Evolutionary conservation across 371 early-diverging fungal genomes (phyloP).

Genomic region (Mucor racemosus): DNA sequence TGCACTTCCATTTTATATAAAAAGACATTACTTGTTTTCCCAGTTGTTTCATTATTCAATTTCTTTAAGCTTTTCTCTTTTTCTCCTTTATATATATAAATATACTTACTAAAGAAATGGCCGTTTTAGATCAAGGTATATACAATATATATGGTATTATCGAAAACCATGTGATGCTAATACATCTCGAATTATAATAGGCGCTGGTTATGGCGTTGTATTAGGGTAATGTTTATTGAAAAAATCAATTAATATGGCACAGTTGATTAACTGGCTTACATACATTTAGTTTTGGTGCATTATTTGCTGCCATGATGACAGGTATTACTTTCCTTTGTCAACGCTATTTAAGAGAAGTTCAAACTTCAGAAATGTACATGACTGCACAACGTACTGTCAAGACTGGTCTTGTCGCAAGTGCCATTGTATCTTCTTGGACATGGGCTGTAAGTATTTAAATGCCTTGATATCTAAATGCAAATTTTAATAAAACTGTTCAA

Average conservation of each 20-base stretch:
- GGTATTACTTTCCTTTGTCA: slow-evolving; percentile 61
- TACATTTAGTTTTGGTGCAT: slow-evolving; percentile 50
- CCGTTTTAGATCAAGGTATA: slow-evolving; percentile 41
- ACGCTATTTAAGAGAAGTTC: slow-evolving; percentile 63
- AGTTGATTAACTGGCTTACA: background rate
- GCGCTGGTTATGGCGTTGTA: slow-evolving; percentile 47
- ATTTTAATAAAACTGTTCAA: background rate
- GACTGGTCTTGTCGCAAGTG: slow-evolving; percentile 72
- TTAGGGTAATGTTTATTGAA: slow-evolving; percentile 28
- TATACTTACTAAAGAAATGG: slow-evolving; percentile 24
- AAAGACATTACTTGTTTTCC: background rate
- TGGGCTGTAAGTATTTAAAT: slow-evolving; percentile 23
- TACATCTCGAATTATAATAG: slow-evolving; percentile 7
- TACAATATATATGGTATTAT: background rate
- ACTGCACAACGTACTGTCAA: slow-evolving; percentile 69
- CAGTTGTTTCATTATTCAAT: background rate
- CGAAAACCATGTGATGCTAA: background rate
- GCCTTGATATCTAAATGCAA: background rate
- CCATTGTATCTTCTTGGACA: slow-evolving; percentile 56
- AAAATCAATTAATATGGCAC: background rate
- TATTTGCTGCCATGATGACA: slow-evolving; percentile 67
- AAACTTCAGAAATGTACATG: slow-evolving; percentile 72
- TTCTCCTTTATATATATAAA: background rate
- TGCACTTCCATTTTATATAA: background rate
- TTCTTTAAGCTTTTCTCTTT: background rate